Evolutionary conservation across 2,329 filamentous ascomycete genomes (phyloP), one percentile per base, ranked within the genome.

Genomic region (Trichoderma polysporum): DNA sequence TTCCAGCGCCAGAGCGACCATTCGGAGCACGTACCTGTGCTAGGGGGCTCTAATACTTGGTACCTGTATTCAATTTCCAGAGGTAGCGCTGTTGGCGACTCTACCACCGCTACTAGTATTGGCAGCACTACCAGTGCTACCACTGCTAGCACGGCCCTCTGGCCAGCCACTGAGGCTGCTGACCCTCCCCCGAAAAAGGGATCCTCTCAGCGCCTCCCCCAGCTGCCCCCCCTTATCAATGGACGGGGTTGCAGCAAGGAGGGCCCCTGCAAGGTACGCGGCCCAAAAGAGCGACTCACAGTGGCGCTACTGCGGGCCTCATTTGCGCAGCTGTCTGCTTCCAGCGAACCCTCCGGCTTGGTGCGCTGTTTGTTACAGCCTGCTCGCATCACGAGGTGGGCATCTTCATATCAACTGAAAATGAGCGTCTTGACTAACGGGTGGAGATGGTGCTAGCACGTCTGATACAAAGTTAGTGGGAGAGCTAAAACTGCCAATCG

Each of bases 251-350:
- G 31, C 31, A 25, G 17, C 52, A 62, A 58, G 60, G 60, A 27
- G 33, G 19, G 9, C 52, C 59, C n/a, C 66, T 67, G 58, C 66
- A 67, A 56, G 66, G 57, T 63, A 57, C 58, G 19, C 25, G 33
- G 27, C 65, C 65, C 7, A 61, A 67, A 67, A 67, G 57, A 47
- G 66, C 65, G 39, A 66, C 39, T 41, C 57, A 49, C 56, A 61
- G 54, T 53, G 65, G 56, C 50, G 41, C 57, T 59, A 45, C 41
- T 54, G 58, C 49, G 66, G 64, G 50, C 66, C 66, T 67, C 66
- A 67, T 67, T 67, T 67, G 27, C 57, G 37, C 65, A 54, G 56
- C 56, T 66, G 49, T 47, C 50, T 41, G 25, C 10, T 67, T 58
- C 15, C 41, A 57, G 66, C 31, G 66, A 67, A 63, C 29, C 41